phyloP scores from a whole-genome alignment of 306 rosid species.

The Prunus armeniaca region DNA sequence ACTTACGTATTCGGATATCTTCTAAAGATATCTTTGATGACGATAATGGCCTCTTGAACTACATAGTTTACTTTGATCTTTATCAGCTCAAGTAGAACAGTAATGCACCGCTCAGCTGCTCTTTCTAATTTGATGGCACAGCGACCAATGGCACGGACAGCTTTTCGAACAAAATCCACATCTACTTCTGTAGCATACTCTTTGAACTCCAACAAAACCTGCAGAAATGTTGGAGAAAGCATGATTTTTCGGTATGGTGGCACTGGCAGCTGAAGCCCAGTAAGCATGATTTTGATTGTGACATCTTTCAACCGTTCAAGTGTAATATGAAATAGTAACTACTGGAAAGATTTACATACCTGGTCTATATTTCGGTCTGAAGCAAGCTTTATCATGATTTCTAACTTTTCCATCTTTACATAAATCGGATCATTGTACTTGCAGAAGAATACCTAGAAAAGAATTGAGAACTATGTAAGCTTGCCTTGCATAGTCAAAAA shows the following conservation, averaged over 20 bases:
- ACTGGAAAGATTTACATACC: constrained; percentile 40
- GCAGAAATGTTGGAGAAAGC: constrained; percentile 19
- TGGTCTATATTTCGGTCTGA: constrained; percentile 97
- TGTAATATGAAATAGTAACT: constrained; percentile 16
- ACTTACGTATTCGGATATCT: constrained; percentile 99
- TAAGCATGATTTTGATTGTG: background rate
- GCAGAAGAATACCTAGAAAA: constrained; percentile 90
- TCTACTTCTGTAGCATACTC: constrained; percentile 99
- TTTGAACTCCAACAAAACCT: constrained; percentile 96
- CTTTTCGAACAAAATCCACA: constrained; percentile 95
- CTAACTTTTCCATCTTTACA: constrained; percentile 97
- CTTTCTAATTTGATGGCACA: constrained; percentile 98
- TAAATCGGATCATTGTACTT: constrained; percentile 99
- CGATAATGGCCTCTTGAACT: constrained; percentile 99
- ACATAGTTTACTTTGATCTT: constrained; percentile 98
- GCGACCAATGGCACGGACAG: constrained; percentile 99
- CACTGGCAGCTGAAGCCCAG: too few relatives aligned
- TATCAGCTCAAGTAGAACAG: constrained; percentile 96
- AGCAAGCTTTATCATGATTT: constrained; percentile 98
- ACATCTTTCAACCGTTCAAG: background rate
- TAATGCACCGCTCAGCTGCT: constrained; percentile 99
- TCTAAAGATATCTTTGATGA: constrained; percentile 98
- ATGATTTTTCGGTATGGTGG: background rate
- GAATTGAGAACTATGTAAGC: constrained; percentile 21
- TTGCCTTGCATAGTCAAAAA: constrained; percentile 12